Evolutionary conservation across 441 rosid genomes (phyloP).

Genomic region (Populus hybrid): DNA sequence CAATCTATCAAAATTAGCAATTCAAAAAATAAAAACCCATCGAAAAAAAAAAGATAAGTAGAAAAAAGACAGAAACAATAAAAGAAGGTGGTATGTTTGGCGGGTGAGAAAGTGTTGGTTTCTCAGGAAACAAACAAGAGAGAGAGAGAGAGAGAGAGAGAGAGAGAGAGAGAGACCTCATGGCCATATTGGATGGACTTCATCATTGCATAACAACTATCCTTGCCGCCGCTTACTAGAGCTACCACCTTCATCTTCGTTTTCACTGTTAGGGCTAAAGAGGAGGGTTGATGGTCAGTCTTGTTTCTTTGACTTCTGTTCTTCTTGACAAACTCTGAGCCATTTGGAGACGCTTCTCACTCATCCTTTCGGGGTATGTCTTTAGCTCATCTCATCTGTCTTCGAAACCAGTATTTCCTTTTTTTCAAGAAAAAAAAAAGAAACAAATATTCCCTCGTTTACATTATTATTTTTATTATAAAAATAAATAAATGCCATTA

Average conservation of each 20-base stretch:
- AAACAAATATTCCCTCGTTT: too few species aligned
- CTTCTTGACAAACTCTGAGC: not conserved
- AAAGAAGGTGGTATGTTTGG: not conserved
- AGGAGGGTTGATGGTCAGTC: not conserved
- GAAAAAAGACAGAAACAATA: not conserved
- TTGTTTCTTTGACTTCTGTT: not conserved
- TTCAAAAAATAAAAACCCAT: slow-evolving; percentile 1
- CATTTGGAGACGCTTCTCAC: too few species aligned
- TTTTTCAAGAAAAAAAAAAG: too few species aligned
- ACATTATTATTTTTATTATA: too few species aligned
- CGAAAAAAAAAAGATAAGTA: slow-evolving; percentile 5
- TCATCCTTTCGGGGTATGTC: too few species aligned
- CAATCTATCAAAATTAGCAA: slow-evolving; percentile 41
- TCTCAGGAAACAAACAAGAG: slow-evolving; percentile 9
- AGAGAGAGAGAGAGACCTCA: slow-evolving; percentile 54
- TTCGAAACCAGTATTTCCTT: too few species aligned
- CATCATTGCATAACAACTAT: slow-evolving; percentile 81
- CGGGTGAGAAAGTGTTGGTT: not conserved
- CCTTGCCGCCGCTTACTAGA: slow-evolving; percentile 81
- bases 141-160: slow-evolving; percentile 8
- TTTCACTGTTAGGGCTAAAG: slow-evolving; percentile 10
- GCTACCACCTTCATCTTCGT: too few species aligned
- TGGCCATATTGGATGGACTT: slow-evolving; percentile 72
- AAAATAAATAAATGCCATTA: too few species aligned
- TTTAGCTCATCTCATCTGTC: too few species aligned